Evolutionary conservation across 2,329 filamentous ascomycete species (phyloP), one percentile per base, ranked within the genome.

Genomic region (Penicillium hordei): DNA sequence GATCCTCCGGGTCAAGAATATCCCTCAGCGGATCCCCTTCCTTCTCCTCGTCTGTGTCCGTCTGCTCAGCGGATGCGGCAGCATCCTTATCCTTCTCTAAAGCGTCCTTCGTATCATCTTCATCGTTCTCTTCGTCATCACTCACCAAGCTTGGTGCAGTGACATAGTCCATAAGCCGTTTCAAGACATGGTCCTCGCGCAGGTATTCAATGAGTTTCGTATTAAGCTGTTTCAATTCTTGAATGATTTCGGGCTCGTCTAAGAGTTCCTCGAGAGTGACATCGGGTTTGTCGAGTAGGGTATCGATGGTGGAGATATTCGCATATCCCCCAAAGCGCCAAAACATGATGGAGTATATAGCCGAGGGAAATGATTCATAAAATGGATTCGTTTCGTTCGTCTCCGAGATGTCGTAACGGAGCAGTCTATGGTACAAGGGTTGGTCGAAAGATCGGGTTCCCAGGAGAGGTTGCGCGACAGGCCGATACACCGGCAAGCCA

Each of bases 261-360:
- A 99, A 86, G 59, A 99, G 83, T 74, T 97, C 93, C 78, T 99
- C 94, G 65, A 97, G 88, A 52, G 90, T 92, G 74, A 97, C 93
- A 78, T 96, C 90, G 68, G 86, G 87, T 78, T 96, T 96, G 75
- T 99, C 94, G 75, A 99, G 91, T 72, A 99, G 90, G 68, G 89
- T 92, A 78, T 97, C 94, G 78, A 99, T 91, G 73, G 93, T 89
- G 70, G 93, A 97, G 79, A 96, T 89, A 83, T 91, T 96, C 83
- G 93, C 91, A 84, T 97, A 97, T 73, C 92, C 92, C 84, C 94
- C 93, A 84, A 97, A 99, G 80, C 93, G 89, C 94, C 94, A 99
- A 80, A 99, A 99, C 94, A 99, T 99, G 82, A 78, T 93, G 87
- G 71, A 72, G 68, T 76, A 74, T 69, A 70, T 68, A 68, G 66